A percentile compares a stretch with the other conserved stretches of the same genome.
phyloP scores from a whole-genome alignment of 768 basidiomycete species.

The Tulasnella sp. region DNA sequence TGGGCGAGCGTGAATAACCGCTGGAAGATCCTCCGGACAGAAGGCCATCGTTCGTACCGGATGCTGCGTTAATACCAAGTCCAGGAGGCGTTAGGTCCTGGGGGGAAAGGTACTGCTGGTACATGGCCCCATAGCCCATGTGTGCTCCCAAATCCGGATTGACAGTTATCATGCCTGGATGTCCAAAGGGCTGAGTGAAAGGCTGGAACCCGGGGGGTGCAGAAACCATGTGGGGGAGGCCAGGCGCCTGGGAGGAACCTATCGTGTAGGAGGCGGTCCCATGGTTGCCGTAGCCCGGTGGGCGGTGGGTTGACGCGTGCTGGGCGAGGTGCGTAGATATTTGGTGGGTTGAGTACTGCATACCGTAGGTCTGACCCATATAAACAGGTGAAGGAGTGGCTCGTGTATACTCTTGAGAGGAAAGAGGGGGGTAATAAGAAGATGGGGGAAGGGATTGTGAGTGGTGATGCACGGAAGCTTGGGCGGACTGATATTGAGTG shows the following conservation, averaged over 20 bases:
- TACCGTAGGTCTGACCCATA: not conserved
- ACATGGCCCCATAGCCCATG: not conserved
- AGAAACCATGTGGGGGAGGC: not conserved
- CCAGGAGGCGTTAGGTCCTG: not conserved
- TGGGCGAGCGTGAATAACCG: not conserved
- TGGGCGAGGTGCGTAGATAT: too few species aligned
- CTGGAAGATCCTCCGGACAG: not conserved
- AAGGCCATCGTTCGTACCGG: not conserved
- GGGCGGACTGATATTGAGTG: too few species aligned
- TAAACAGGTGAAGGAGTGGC: slow-evolving; percentile 10
- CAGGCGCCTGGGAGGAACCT: not conserved
- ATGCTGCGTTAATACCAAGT: not conserved
- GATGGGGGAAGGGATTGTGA: not conserved
- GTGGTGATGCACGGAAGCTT: not conserved
- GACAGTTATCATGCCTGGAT: not conserved
- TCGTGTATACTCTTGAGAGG: not conserved
- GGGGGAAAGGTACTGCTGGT: not conserved
- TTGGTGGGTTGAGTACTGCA: slow-evolving; percentile 3
- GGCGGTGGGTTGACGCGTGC: not conserved
- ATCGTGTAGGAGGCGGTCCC: not conserved
- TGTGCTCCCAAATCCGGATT: not conserved
- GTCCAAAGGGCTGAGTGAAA: slow-evolving; percentile 4
- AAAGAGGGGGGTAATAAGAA: not conserved
- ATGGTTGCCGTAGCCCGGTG: not conserved
- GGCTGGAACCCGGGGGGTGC: not conserved